Base-by-base conservation (phyloP, 768 basidiomycete species). In the Tylopilus cervinicoccineus region DNA sequence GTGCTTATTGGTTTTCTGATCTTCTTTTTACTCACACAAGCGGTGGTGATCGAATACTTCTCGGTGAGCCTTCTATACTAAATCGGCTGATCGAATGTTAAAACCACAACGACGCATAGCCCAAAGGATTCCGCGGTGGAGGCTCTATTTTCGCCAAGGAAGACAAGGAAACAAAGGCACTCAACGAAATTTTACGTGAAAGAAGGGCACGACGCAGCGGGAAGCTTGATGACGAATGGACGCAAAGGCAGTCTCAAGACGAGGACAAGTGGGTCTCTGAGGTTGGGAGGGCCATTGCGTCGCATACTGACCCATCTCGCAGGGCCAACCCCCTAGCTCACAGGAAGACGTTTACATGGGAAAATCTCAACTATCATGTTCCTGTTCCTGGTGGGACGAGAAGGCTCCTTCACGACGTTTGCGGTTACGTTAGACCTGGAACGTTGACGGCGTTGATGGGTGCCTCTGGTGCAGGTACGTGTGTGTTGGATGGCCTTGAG, bases 401-500 rank as follows among this genome's bases (percentile, higher is more conserved):
- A 8, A 75, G 79, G 36, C 72, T 93, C 10, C 76, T 93, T 31
- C 80, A 90, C 57, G 81, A 89, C 54, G 80, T 93, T 16, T 77
- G 74, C 52, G 90, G 90, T 0, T 92, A 83, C 59, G 86, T 90
- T 36, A 85, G 84, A 56, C 92, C 92, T 10, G 92, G 90, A 3
- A 89, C 83, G n/a, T 65, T 93, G 52, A 92, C 91, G 0, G 92
- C 90, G 1, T 74, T 94, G 10, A 91, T 94, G 89, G 91, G 91
- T 51, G 85, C 85, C 13, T 84, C 83, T 50, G 88, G 88, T 44
- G 87, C 87, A 36, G 85, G 83, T 69, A 61, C 57, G 70, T 71
- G 41, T 53, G 49, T 24, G 26, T 6, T 22, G 8, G 58, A 62
- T 37, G 51, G 59, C 20, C 16, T 38, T 16, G 2, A 19, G 24